Conservation (phyloP, 371 early-diverging fungal genomes). For the Globomyces sp. region DNA sequence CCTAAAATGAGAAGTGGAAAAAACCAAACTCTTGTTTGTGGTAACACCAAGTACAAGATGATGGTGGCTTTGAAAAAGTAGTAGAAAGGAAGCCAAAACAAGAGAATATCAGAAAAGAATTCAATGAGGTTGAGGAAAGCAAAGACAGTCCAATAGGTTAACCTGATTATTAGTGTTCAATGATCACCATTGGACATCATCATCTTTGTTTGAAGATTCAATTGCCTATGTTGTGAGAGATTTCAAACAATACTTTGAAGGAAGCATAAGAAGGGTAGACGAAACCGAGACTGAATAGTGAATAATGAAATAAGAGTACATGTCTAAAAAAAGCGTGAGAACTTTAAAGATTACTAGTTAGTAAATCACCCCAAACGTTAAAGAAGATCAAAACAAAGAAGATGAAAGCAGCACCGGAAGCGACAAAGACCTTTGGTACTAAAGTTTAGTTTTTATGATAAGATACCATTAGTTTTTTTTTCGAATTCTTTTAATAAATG, state of each 20-base stretch:
- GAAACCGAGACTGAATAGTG: conserved; percentile 65
- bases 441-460: no score
- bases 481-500: conserved; percentile 65
- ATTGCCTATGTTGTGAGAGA: conserved; percentile 45
- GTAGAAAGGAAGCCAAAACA: conserved; percentile 77
- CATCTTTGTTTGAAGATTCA: conserved; percentile 70
- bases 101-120: conserved; percentile 42
- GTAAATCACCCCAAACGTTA: conserved; percentile 65
- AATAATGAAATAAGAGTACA: conserved; percentile 12
- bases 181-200: conserved; percentile 91
- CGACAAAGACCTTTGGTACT: conserved; percentile 81
- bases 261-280: conserved; percentile 91
- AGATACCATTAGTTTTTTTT: conserved; percentile 52
- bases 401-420: conserved; percentile 57
- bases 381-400: conserved; percentile 77
- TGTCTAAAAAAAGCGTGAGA: not conserved
- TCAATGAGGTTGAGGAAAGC: conserved; percentile 60
- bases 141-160: conserved; percentile 33
- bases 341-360: conserved; percentile 52
- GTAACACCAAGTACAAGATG: conserved; percentile 80
- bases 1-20: conserved; percentile 32
- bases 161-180: not conserved
- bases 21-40: conserved; percentile 67
- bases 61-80: conserved; percentile 85
- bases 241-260: conserved; percentile 59